Evolutionary conservation across 139 green algal species (phyloP).

Genomic region (Volvox africanus): DNA sequence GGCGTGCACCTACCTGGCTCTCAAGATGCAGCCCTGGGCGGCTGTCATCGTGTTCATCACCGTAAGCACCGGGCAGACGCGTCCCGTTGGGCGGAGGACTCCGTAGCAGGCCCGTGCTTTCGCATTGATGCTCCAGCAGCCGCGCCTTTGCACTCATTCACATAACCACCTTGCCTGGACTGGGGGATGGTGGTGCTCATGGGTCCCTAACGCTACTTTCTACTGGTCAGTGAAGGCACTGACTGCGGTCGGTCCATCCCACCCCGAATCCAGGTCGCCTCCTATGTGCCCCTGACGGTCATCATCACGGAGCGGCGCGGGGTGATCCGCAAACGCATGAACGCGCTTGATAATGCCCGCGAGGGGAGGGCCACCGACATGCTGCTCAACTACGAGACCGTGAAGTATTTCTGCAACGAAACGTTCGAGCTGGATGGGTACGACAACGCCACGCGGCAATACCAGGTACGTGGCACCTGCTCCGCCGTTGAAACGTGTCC

Average conservation of each 20-base stretch:
- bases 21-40: slow-evolving; percentile 75
- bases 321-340: slow-evolving; percentile 80
- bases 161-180: too few species aligned
- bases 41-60: slow-evolving; percentile 85
- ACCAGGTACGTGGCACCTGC: slow-evolving; percentile 66
- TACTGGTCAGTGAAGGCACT: too few species aligned
- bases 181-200: too few species aligned
- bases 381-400: slow-evolving; percentile 92
- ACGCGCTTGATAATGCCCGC: slow-evolving; percentile 82
- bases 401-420: slow-evolving; percentile 89
- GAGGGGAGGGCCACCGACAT: slow-evolving; percentile 83
- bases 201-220: too few species aligned
- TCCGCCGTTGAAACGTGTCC: neutral
- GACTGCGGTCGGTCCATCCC: neutral
- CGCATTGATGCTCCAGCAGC: too few species aligned
- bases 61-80: neutral
- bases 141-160: too few species aligned
- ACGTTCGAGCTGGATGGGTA: slow-evolving; percentile 72
- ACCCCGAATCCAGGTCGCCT: slow-evolving; percentile 55
- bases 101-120: neutral
- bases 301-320: slow-evolving; percentile 85
- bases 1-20: slow-evolving; percentile 70
- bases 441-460: slow-evolving; percentile 74
- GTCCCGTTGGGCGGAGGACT: neutral
- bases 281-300: slow-evolving; percentile 82